Conservation (phyloP, 164 flowering plant genomes). For the Tetracentron sinense region DNA sequence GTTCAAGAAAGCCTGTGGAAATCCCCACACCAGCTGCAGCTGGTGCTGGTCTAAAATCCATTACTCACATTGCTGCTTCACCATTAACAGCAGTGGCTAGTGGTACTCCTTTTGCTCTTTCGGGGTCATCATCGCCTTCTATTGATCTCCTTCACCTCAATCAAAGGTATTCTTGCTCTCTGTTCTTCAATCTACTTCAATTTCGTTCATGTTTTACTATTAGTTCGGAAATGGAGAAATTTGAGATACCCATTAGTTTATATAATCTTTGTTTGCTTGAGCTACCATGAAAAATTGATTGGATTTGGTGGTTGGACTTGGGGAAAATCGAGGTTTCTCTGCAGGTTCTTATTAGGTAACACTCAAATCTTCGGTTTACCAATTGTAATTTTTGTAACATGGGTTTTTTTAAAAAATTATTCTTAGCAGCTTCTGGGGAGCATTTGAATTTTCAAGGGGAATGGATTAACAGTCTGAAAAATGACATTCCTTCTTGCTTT, state of each 20-base stretch:
- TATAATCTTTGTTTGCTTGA: neutral
- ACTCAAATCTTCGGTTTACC: too few relatives aligned
- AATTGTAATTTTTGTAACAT: too few relatives aligned
- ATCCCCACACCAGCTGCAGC: conserved; percentile 41
- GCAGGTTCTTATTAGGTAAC: too few relatives aligned
- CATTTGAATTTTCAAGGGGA: too few relatives aligned
- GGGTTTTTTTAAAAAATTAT: too few relatives aligned
- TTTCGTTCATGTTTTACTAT: too few relatives aligned
- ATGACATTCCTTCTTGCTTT: too few relatives aligned
- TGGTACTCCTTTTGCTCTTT: conserved; percentile 27
- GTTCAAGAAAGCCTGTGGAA: conserved; percentile 99
- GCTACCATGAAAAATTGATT: too few relatives aligned
- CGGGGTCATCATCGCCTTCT: conserved; percentile 38
- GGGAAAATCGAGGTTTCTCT: too few relatives aligned
- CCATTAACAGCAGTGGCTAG: conserved; percentile 17
- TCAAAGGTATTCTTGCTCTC: conserved; percentile 36
- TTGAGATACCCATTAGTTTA: neutral
- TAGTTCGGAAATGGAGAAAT: neutral
- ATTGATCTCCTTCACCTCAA: conserved; percentile 44
- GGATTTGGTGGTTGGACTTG: too few relatives aligned
- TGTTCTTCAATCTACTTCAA: neutral
- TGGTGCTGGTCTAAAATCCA: conserved; percentile 16
- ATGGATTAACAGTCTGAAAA: too few relatives aligned
- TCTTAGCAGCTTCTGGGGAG: too few relatives aligned
- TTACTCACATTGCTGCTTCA: conserved; percentile 12